Evolutionary conservation across 306 rosid species (phyloP), one percentile per base, ranked within the genome.

Genomic region (Hippophae tibetana): DNA sequence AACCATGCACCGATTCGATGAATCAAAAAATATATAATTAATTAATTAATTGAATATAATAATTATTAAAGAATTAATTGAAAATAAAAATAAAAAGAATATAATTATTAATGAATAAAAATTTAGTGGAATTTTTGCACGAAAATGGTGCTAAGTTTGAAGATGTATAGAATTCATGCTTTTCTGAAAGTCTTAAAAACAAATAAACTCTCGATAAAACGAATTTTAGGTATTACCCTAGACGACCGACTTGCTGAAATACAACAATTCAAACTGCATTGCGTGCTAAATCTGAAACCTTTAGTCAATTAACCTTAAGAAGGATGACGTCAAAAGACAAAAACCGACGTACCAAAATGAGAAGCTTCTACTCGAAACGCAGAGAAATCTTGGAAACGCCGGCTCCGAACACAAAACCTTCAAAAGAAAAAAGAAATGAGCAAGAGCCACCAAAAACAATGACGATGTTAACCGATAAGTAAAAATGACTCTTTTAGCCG

Each of bases 401-500:
- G 61, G 23, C 18, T 38, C 42, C 9, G 42, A 61, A n/a, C 26
- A 38, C 10, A 56, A 56, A 10, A 61, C 62, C 75, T 57, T 65
- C 61, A 48, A 13, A 53, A 60, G 54, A 56, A 45, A 64, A 27
- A 1, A 23, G 41, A 41, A 43, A n/a, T 43, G 43, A 60, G 61
- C 42, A 54, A 7, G 54, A 60, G 61, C 42, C 46, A 7, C 54
- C 13, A 13, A 27, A 11, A 27, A 59, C 46, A 56, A 66, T 56
- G 62, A 43, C 55, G 65, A 51, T 11, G 55, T 6, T 9, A 46
- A 11, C 25, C 27, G 56, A 53, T 47, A 27, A 43, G 12, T 10
- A 31, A 50, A 64, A 5, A 49, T 51, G 52, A 69, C 65, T 63
- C 54, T 62, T 60, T 61, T 73, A 65, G 69, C 11, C n/a, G 31